A percentile compares a stretch with the other conserved stretches of the same genome.
These are phyloP conservation scores for Draba incana DNA, from an alignment of 345 rosid species.

Conservation along the genomic window DNA sequence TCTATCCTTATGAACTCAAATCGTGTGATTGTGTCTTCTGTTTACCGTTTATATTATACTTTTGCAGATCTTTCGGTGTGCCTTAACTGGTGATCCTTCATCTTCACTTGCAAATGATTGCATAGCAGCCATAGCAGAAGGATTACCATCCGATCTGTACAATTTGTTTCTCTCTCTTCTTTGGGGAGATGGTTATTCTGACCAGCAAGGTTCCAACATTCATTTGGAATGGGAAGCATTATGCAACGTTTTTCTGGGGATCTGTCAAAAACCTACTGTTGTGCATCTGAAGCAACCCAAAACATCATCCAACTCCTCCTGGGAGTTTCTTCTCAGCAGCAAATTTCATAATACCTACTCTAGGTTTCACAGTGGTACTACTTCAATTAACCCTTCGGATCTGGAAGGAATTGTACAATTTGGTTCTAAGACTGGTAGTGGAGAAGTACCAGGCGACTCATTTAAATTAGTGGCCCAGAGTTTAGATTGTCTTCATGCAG, in stretches of 20 bases:
- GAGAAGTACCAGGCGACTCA: conserved; percentile 46
- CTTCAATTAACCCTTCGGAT: conserved; percentile 44
- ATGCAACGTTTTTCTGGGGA: conserved; percentile 59
- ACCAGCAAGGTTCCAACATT: conserved; percentile 53
- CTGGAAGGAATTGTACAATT: conserved; percentile 40
- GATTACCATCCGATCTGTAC: conserved; percentile 65
- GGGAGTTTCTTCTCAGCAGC: conserved; percentile 90
- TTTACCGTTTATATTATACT: conserved; percentile 27
- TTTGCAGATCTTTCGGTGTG: conserved; percentile 82
- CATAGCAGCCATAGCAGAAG: conserved; percentile 87
- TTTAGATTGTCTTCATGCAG: conserved; percentile 84
- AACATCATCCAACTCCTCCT: conserved; percentile 53
- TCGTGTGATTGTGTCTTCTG: conserved; percentile 24
- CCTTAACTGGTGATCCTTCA: conserved; percentile 67
- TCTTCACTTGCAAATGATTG: conserved; percentile 86
- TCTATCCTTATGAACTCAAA: conserved; percentile 18
- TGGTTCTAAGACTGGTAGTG: conserved; percentile 43
- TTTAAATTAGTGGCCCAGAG: conserved; percentile 55
- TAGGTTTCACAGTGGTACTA: conserved; percentile 47
- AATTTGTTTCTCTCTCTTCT: conserved; percentile 76
- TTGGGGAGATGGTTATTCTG: conserved; percentile 69
- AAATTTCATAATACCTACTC: conserved; percentile 74
- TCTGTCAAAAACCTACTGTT: conserved; percentile 57
- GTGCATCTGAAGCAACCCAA: conserved; percentile 44
- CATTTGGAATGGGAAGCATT: conserved; percentile 79